Evolutionary conservation across 805 yeast species (phyloP), one percentile per base, ranked within the genome.

Genomic region (Ogataea nitratoaversa): DNA sequence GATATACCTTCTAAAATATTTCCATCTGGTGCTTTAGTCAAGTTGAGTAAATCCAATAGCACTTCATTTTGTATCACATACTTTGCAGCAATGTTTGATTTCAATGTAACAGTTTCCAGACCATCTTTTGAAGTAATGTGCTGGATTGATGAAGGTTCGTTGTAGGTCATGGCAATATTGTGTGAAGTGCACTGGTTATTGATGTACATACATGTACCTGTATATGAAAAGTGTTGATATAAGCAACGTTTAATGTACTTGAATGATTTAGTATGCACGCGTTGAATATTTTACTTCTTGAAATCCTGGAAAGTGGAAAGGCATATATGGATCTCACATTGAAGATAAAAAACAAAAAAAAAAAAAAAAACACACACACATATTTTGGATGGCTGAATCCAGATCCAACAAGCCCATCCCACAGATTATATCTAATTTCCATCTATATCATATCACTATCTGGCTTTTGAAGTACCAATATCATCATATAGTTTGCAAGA

Each of bases 21-120:
- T 13, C 36, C 36, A 11, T 38, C 29, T 19, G 33, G 31, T 5
- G 38, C 34, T n/a, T 43, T 38, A 4, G 49, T 36, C 8, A 46
- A 34, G 8, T 47, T 44, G 16, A 56, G 37, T 9, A 52, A 49
- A 24, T 50, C 50, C 5, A 56, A 33, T 5, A 65, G 42, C 3
- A 62, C 43, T 39, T 62, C 68, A 32, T 60, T 62, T 18, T 59
- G 54, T 23, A 62, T 44, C 4, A 59, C 44, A 38, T 55, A 65
- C 34, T 61, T 57, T 11, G 68, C 53, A 1, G 65, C 66, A 14
- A 62, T 40, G 40, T 60, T 60, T 1, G 67, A 57, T 37, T 65
- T 54, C 30, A 65, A 38, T 3, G 69, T 60, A 2, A 63, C 43
- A 12, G 53, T 49, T 17, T 58, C 51, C 14, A 60, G 34, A 0